Evolutionary conservation across 345 rosid species (phyloP).

Genomic region (Citrus reticulata): DNA sequence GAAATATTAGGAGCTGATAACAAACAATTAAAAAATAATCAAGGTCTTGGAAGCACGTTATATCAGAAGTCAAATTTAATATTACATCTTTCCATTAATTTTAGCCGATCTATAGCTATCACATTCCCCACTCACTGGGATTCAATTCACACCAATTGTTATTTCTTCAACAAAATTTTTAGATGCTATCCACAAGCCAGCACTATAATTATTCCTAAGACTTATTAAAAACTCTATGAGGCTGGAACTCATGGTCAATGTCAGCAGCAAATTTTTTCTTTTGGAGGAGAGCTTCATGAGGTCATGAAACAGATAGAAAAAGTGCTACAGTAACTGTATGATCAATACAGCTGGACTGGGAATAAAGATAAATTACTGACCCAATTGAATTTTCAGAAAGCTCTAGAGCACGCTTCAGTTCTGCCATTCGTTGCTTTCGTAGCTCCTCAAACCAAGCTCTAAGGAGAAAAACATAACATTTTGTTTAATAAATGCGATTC

Average conservation of each 20-base stretch:
- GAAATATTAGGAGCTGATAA: not conserved
- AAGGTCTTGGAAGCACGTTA: not conserved
- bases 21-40: not conserved
- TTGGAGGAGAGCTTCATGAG: not conserved
- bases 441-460: conserved; percentile 90
- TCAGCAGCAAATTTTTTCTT: not conserved
- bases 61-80: not conserved
- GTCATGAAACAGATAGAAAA: not conserved
- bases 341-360: not conserved
- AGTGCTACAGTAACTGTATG: not conserved
- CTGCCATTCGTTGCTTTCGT: conserved; percentile 67
- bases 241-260: not conserved
- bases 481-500: not conserved
- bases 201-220: not conserved
- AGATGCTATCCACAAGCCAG: not conserved
- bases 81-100: not conserved
- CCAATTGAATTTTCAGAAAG: conserved; percentile 75
- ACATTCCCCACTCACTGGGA: not conserved
- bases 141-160: not conserved
- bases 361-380: conserved; percentile 37
- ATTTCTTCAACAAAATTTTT: not conserved
- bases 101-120: not conserved
- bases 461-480: conserved; percentile 10
- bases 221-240: not conserved
- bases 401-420: conserved; percentile 66